Conservation (phyloP, 495 filamentous ascomycete genomes). For the Penicillium canariense region DNA sequence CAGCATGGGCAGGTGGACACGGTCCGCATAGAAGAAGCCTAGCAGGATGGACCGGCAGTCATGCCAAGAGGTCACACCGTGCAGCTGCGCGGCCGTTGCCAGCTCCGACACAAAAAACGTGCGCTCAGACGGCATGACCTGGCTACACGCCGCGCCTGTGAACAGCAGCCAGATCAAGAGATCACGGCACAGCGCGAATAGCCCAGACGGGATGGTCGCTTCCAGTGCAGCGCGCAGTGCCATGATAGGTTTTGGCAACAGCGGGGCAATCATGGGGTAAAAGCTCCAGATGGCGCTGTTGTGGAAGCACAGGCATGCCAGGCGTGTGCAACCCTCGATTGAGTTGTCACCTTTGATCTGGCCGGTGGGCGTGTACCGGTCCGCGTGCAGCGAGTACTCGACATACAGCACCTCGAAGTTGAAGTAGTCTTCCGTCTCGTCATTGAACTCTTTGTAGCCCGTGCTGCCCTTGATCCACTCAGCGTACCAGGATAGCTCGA, state of each 20-base stretch:
- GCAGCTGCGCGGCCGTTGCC: conserved; percentile 26
- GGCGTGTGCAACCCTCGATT: conserved; percentile 44
- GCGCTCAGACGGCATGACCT: conserved; percentile 29
- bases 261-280: conserved; percentile 40
- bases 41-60: conserved; percentile 35
- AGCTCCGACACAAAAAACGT: conserved; percentile 40
- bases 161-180: conserved; percentile 45
- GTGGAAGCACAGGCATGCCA: conserved; percentile 46
- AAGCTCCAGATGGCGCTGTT: conserved; percentile 48
- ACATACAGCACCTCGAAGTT: conserved; percentile 46
- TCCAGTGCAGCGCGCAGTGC: conserved; percentile 39
- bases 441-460: conserved; percentile 35
- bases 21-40: conserved; percentile 45
- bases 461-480: conserved; percentile 41
- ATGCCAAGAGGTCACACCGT: conserved; percentile 39
- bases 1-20: conserved; percentile 33
- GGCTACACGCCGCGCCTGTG: conserved; percentile 38
- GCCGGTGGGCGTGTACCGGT: conserved; percentile 59
- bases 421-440: conserved; percentile 45
- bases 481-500: conserved; percentile 42
- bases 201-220: conserved; percentile 33
- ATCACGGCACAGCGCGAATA: conserved; percentile 38
- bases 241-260: conserved; percentile 41
- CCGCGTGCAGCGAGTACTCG: conserved; percentile 42
- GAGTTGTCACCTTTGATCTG: conserved; percentile 54